Evolutionary conservation across 176 grass and related monocot species (phyloP).

Genomic region (Triticum monococcum): DNA sequence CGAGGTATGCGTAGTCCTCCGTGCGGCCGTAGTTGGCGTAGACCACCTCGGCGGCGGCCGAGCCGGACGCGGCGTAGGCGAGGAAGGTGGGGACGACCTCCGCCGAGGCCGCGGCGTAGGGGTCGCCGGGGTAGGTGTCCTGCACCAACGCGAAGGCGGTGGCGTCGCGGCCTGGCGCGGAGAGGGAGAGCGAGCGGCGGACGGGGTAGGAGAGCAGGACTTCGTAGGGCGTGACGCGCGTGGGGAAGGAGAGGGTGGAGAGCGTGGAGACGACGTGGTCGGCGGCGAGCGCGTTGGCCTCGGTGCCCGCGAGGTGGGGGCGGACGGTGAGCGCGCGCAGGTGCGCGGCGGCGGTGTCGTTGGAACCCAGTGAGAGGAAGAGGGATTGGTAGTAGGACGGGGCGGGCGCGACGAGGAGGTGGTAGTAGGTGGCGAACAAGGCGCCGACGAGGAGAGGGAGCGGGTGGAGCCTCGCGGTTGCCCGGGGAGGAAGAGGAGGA

Average conservation of each 20-base stretch:
- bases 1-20: constrained; percentile 66
- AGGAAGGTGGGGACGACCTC: constrained; percentile 76
- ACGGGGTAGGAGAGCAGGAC: constrained; percentile 75
- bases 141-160: constrained; percentile 56
- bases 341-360: constrained; percentile 75
- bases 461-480: constrained; percentile 6
- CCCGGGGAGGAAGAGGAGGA: neutral
- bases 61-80: constrained; percentile 70
- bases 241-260: constrained; percentile 48
- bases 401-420: constrained; percentile 19
- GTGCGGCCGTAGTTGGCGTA: constrained; percentile 89
- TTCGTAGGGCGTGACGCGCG: constrained; percentile 55
- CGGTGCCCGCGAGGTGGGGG: constrained; percentile 65
- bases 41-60: constrained; percentile 55
- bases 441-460: constrained; percentile 33
- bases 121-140: constrained; percentile 56
- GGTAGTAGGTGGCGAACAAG: constrained; percentile 25
- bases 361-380: constrained; percentile 74
- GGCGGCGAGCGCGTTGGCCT: constrained; percentile 46
- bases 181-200: constrained; percentile 63
- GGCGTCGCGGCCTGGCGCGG: constrained; percentile 21
- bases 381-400: constrained; percentile 62
- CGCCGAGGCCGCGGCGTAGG: constrained; percentile 33
- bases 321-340: constrained; percentile 63
- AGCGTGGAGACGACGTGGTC: constrained; percentile 38